These are phyloP conservation scores for Medicago arabica DNA, from an alignment of 306 rosid genomes.

Conservation along the genomic window DNA sequence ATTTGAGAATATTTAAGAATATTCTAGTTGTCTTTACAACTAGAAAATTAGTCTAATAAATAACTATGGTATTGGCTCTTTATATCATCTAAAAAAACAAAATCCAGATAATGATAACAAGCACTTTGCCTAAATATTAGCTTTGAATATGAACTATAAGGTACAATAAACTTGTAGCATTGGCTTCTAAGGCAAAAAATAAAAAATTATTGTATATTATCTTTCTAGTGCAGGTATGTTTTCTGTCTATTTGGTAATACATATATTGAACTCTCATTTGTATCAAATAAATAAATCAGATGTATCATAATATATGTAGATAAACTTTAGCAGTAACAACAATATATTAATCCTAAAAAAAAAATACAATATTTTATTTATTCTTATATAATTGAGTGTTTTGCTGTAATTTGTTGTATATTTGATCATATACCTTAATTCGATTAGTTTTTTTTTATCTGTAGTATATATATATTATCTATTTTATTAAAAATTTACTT, in stretches of 20 bases:
- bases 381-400: too few species aligned
- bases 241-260: not conserved
- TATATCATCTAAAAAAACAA: constrained; percentile 22
- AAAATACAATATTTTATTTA: too few species aligned
- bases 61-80: not conserved
- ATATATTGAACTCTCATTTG: not conserved
- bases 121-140: not conserved
- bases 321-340: not conserved
- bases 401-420: too few species aligned
- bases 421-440: too few species aligned
- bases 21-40: constrained; percentile 18
- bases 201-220: not conserved
- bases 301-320: not conserved
- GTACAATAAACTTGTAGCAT: not conserved
- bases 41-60: constrained; percentile 6
- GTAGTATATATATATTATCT: too few species aligned
- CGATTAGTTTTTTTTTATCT: too few species aligned
- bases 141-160: constrained; percentile 21
- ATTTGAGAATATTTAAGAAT: constrained; percentile 12
- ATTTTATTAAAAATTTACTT: too few species aligned
- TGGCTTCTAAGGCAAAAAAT: not conserved
- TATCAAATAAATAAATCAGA: not conserved
- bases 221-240: not conserved
- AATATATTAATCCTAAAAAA: too few species aligned
- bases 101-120: not conserved